Evolutionary conservation across 225 moss, liverwort and hornwort species (phyloP).

Genomic region (Asterella californica): DNA sequence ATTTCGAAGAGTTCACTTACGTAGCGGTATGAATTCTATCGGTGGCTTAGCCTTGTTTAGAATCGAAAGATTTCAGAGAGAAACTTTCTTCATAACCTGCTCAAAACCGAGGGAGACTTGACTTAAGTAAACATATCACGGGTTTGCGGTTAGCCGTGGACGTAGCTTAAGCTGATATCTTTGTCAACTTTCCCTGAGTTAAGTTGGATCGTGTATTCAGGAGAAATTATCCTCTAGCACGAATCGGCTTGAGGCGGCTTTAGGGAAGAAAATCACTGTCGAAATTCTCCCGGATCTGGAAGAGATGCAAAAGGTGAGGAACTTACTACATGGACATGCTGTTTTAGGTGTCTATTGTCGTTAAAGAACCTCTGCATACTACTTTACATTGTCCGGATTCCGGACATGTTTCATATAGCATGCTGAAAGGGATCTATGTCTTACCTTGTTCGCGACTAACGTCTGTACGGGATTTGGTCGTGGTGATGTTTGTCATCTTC

Average conservation of each 20-base stretch:
- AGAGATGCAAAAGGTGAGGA: constrained; percentile 67
- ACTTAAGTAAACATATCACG: background rate
- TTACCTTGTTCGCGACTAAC: background rate
- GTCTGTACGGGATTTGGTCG: background rate
- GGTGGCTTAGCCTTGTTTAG: background rate
- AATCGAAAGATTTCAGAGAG: background rate
- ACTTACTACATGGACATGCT: background rate
- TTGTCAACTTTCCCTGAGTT: background rate
- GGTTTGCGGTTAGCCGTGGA: background rate
- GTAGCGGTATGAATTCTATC: constrained; percentile 47
- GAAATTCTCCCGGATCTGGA: constrained; percentile 79
- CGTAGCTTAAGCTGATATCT: background rate
- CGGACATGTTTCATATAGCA: background rate
- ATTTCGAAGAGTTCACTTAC: constrained; percentile 83
- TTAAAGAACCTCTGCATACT: background rate
- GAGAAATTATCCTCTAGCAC: constrained; percentile 62
- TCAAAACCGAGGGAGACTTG: background rate
- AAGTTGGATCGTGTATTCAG: constrained; percentile 16
- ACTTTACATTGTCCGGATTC: background rate
- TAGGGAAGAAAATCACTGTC: constrained; percentile 70
- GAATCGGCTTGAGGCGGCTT: constrained; percentile 68
- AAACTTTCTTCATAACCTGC: background rate
- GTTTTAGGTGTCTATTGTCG: background rate
- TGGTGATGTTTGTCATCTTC: background rate
- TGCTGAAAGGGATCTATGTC: background rate